Evolutionary conservation across 75 land plant species (phyloP).

Genomic region (Pseudotsuga menziesii): DNA sequence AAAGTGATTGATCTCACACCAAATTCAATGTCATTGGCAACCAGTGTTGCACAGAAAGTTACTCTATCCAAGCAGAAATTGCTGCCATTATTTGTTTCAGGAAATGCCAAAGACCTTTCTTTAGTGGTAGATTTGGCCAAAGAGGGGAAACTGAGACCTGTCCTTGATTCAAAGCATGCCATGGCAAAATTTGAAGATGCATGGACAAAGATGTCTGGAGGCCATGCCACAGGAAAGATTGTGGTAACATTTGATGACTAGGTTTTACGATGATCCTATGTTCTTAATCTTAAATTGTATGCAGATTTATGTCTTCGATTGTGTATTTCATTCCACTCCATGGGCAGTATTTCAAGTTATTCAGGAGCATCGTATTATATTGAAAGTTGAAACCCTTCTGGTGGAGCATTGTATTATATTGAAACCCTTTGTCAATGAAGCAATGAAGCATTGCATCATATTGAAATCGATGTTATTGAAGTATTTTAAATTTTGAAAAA

Average conservation of each 20-base stretch:
- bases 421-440: too few relatives aligned
- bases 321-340: too few relatives aligned
- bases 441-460: too few relatives aligned
- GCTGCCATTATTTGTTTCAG: constrained; percentile 11
- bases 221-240: constrained; percentile 32
- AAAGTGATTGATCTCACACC: constrained; percentile 40
- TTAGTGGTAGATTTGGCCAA: constrained; percentile 12
- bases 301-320: too few relatives aligned
- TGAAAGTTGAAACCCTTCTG: too few relatives aligned
- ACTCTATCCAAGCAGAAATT: constrained; percentile 20
- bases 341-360: too few relatives aligned
- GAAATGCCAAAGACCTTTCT: constrained; percentile 8
- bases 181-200: constrained; percentile 24
- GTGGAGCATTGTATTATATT: too few relatives aligned
- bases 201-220: constrained; percentile 24
- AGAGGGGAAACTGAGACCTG: constrained; percentile 29
- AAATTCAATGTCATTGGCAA: background rate
- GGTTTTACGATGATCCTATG: background rate
- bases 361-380: too few relatives aligned
- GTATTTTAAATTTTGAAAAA: too few relatives aligned
- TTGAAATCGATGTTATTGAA: too few relatives aligned
- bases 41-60: background rate
- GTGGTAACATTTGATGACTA: background rate
- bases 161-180: constrained; percentile 24
- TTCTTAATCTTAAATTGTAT: too few relatives aligned